Base-by-base conservation (phyloP, 768 basidiomycete genomes). In the Baorangia bicolor region DNA sequence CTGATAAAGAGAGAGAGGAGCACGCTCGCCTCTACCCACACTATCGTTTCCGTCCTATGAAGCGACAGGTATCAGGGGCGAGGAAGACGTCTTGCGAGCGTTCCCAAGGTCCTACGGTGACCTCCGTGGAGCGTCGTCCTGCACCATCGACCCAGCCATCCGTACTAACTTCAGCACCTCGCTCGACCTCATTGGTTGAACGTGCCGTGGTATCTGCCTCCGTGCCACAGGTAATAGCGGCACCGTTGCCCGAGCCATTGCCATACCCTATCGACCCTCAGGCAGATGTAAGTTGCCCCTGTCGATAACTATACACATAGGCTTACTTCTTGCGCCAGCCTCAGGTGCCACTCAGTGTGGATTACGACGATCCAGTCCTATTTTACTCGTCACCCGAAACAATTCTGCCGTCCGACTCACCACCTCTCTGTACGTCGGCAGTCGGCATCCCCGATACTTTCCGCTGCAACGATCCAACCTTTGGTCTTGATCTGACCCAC, bases 11-110 rank as follows among this genome's bases (percentile, higher is more conserved):
- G 74, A 79, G 79, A 53, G 74, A 74, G 48, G 79, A 82, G 54
- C 88, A 90, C 54, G 78, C 79, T 10, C 74, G 75, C 14, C 67
- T 73, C 49, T 75, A 89, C 59, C 88, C 88, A 0, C 70, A 82
- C 59, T 90, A 89, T 68, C 80, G 79, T 46, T 90, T 82, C 66
- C 76, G 79, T 20, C 88, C 88, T 12, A 69, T 74, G 71, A 80
- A 78, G 65, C 74, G 74, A 35, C 67, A 63, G 38, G 47, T 48
- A 0, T 70, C 58, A 10, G 57, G 45, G 31, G 58, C 40, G 65
- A 65, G 54, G 61, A 58, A 53, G 35, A 31, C 54, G 20, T 55
- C 57, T 38, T 18, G 44, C 33, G 63, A 68, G 57, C 47, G 62
- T 58, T 48, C 58, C 3, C 35, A 42, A 8, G 53, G 13, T 27